Evolutionary conservation across 164 flowering plant species (phyloP), one percentile per base, ranked within the genome.

Genomic region (Tinospora cordifolia): DNA sequence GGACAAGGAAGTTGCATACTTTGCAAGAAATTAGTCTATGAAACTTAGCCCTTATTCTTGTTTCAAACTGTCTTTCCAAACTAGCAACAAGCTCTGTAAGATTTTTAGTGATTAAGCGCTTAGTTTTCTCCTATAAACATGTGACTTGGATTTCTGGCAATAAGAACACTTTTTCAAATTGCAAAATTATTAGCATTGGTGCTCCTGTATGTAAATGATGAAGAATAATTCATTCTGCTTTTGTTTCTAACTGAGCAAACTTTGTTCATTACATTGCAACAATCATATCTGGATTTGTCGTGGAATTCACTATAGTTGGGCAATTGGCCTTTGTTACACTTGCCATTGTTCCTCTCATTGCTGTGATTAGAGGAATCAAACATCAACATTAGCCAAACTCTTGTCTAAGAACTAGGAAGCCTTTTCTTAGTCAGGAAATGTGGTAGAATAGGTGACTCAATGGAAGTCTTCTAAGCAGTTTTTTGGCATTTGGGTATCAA

Each of bases 301-400:
- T 94, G 70, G 99, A 97, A 40, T 94, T 94, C 79, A 90, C 95
- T 17, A 97, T 97, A 51, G 95, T 85, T 2, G 92, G 99, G 99
- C 97, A 92, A 70, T 70, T 94, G 72, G 97, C 95, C 63, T 78
- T 94, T 9, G 97, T 94, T 25, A 94, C 97, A 6, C 87, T 94
- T 7, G 99, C 94, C 6, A 92, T 92, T 17, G 97, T 89, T 77
- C 99, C 99, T 62, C 76, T 89, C 63, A 94, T 94, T 26, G 99
- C 99, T 46, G 79, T 94, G n/a, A 90, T 92, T 59, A 97, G 97
- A 70, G 97, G 72, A 34, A 84, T 94, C 63, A 92, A 79, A 81
- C 90, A 46, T 75, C 86, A 54, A 84, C 95, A 67, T 77, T 90
- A 59, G 80, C 91, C 62, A 90, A 92, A 69, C 91, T 94, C 78